These are phyloP conservation scores for Fragaria ananassa DNA, from an alignment of 306 rosid genomes.

Conservation along the genomic window DNA sequence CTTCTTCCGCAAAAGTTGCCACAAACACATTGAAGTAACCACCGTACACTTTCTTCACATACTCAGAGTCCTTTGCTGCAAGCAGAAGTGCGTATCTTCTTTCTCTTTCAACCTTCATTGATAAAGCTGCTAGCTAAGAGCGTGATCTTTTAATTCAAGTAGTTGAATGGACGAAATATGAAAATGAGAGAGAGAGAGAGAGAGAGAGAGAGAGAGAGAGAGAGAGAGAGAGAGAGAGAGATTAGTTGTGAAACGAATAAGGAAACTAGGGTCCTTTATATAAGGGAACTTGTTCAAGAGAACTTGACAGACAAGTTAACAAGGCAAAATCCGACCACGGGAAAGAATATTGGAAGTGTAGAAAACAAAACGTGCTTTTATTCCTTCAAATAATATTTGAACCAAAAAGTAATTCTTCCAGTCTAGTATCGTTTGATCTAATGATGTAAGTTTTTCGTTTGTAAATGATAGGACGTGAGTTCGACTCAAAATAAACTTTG, in stretches of 20 bases:
- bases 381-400: too few species aligned
- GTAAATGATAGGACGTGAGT: too few species aligned
- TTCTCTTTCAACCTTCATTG: conserved; percentile 16
- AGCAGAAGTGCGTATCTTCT: conserved; percentile 50
- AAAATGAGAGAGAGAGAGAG: too few species aligned
- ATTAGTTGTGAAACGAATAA: background rate
- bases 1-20: conserved; percentile 58
- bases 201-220: background rate
- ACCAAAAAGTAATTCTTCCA: too few species aligned
- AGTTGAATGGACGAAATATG: background rate
- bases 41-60: conserved; percentile 50
- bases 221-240: background rate
- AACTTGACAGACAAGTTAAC: background rate
- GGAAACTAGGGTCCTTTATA: background rate
- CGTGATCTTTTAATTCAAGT: background rate
- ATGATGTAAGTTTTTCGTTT: too few species aligned
- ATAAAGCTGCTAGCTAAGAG: background rate
- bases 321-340: background rate
- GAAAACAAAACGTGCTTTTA: too few species aligned
- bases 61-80: conserved; percentile 57
- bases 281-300: background rate
- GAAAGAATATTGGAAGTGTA: too few species aligned
- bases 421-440: too few species aligned
- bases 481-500: too few species aligned
- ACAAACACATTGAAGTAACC: conserved; percentile 56